Evolutionary conservation across 139 green algal genomes (phyloP).

Genomic region (Asterochloris sp.): DNA sequence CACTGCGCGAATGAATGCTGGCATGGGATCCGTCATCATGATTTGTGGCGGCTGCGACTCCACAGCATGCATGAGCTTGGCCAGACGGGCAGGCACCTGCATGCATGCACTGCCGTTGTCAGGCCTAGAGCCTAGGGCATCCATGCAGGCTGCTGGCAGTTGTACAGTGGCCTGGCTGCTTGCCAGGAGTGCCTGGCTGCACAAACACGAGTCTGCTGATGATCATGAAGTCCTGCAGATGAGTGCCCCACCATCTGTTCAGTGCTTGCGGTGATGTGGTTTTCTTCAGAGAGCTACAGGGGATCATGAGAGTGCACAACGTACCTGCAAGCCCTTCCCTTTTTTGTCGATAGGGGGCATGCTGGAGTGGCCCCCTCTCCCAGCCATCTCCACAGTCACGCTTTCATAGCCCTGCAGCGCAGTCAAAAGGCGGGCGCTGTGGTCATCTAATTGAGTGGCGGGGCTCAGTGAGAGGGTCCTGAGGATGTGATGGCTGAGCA

Average conservation of each 20-base stretch:
- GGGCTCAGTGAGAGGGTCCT: too few species aligned
- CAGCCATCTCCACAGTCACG: slow-evolving; percentile 28
- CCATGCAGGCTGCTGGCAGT: too few species aligned
- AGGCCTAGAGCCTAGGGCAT: too few species aligned
- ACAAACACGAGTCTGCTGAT: too few species aligned
- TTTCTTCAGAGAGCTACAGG: not conserved
- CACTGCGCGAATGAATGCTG: slow-evolving; percentile 50
- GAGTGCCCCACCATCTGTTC: too few species aligned
- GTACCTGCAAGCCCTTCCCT: slow-evolving; percentile 15
- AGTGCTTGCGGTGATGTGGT: too few species aligned
- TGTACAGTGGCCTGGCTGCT: too few species aligned
- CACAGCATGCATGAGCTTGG: slow-evolving; percentile 28
- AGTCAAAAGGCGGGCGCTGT: not conserved
- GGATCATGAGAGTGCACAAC: not conserved
- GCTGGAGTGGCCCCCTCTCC: slow-evolving; percentile 59
- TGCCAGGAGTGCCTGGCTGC: too few species aligned
- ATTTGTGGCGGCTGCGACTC: slow-evolving; percentile 25
- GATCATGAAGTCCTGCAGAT: too few species aligned
- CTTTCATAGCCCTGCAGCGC: slow-evolving; percentile 28
- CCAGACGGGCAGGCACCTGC: slow-evolving; percentile 35
- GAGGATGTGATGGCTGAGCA: too few species aligned
- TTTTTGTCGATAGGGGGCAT: slow-evolving; percentile 52
- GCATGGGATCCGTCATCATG: slow-evolving; percentile 40
- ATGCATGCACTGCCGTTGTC: too few species aligned
- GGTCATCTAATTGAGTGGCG: too few species aligned